Evolutionary conservation across 1,284 basidiomycete species (phyloP).

Genomic region (Fomitopsis palustris): DNA sequence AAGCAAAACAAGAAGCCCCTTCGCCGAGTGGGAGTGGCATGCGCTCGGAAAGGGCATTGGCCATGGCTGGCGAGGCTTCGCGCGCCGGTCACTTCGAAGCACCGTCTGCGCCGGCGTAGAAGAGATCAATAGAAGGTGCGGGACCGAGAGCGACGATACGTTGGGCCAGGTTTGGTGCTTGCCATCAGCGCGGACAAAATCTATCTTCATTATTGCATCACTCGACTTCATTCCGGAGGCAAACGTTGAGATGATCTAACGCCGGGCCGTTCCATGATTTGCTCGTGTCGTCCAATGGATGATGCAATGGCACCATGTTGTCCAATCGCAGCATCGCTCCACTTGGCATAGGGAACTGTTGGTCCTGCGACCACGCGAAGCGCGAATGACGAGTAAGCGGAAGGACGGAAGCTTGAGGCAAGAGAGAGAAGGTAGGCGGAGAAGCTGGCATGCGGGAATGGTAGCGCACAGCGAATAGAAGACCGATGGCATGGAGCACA

Average conservation of each 20-base stretch:
- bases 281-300: not conserved
- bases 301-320: not conserved
- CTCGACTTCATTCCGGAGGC: not conserved
- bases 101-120: not conserved
- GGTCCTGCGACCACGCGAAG: not conserved
- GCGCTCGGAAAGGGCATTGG: not conserved
- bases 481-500: not conserved
- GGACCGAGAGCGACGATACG: not conserved
- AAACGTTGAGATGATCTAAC: not conserved
- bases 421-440: not conserved
- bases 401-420: not conserved
- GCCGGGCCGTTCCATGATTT: not conserved
- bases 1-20: not conserved
- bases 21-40: not conserved
- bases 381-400: not conserved
- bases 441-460: not conserved
- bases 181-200: not conserved
- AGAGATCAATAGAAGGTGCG: not conserved
- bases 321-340: not conserved
- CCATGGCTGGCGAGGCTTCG: not conserved
- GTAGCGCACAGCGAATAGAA: conserved; percentile 1
- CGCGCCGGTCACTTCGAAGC: not conserved
- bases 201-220: not conserved
- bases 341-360: not conserved
- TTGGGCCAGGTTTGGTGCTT: not conserved